These are phyloP conservation scores for Chlorella sp. DNA, from an alignment of 139 green algal genomes.

Conservation along the genomic window DNA sequence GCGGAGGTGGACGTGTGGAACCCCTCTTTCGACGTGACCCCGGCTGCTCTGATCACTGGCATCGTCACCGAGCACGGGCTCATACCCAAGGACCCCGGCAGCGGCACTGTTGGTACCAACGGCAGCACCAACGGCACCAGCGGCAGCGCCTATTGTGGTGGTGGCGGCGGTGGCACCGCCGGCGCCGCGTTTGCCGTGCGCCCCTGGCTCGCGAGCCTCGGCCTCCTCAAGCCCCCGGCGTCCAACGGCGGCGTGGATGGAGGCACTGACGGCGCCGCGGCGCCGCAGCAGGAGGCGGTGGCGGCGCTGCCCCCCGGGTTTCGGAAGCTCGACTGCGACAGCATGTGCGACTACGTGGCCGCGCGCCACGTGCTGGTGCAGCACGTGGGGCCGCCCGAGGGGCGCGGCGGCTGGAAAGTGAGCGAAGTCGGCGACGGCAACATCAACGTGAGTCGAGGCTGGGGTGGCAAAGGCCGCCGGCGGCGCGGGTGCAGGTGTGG, in stretches of 20 bases:
- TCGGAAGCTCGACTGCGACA: slow-evolving; percentile 46
- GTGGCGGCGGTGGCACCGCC: neutral
- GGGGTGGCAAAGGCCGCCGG: too few relatives aligned
- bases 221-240: neutral
- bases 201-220: slow-evolving; percentile 46
- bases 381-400: slow-evolving; percentile 48
- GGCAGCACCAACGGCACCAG: too few relatives aligned
- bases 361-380: slow-evolving; percentile 47
- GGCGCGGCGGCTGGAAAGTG: slow-evolving; percentile 47
- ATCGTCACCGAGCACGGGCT: slow-evolving; percentile 95
- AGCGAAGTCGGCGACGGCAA: slow-evolving; percentile 96
- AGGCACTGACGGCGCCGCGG: neutral
- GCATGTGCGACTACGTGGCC: slow-evolving; percentile 65
- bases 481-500: too few relatives aligned
- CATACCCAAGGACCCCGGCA: slow-evolving; percentile 54
- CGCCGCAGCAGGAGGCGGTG: neutral
- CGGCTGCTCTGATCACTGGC: slow-evolving; percentile 80
- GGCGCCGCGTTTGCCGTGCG: slow-evolving; percentile 53
- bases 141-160: too few relatives aligned
- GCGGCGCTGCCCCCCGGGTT: slow-evolving; percentile 28
- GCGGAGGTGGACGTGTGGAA: slow-evolving; percentile 91
- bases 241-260: neutral
- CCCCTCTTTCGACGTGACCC: slow-evolving; percentile 94
- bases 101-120: too few relatives aligned
- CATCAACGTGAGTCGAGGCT: too few relatives aligned